Evolutionary conservation across 768 basidiomycete genomes (phyloP).

Genomic region (Pseudohyphozyma bogoriensis): DNA sequence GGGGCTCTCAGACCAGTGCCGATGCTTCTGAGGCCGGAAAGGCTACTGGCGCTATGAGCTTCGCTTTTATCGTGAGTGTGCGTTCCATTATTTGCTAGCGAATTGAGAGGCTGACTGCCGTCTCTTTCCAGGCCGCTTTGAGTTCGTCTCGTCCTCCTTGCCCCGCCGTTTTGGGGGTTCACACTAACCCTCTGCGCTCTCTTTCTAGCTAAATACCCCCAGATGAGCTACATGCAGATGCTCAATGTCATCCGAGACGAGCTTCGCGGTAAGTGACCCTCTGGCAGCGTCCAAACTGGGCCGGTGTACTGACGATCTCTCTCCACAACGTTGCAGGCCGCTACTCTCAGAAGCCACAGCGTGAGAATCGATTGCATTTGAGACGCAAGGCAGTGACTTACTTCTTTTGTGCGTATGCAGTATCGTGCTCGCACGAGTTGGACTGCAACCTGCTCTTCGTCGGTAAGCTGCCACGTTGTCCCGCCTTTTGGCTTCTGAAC

Average conservation of each 20-base stretch:
- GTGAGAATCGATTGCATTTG: background rate
- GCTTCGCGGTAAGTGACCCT: slow-evolving; percentile 37
- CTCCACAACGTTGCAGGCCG: no score
- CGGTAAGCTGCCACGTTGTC: no score
- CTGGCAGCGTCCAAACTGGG: no score
- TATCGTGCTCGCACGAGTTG: slow-evolving; percentile 20
- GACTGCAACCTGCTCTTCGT: slow-evolving; percentile 26
- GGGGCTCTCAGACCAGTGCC: slow-evolving; percentile 41
- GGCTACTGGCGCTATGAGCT: slow-evolving; percentile 47
- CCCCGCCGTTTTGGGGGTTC: no score
- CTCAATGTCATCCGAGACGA: slow-evolving; percentile 40
- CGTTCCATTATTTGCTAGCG: background rate
- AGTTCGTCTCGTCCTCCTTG: background rate
- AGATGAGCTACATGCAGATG: slow-evolving; percentile 39
- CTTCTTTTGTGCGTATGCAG: background rate
- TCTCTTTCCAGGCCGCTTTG: no score
- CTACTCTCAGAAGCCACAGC: slow-evolving; percentile 43
- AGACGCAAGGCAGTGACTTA: background rate
- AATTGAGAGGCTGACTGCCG: background rate
- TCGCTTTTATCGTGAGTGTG: slow-evolving; percentile 26
- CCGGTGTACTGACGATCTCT: no score
- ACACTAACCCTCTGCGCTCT: background rate
- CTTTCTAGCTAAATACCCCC: slow-evolving; percentile 38
- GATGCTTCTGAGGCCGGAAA: slow-evolving; percentile 42
- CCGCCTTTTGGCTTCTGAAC: no score